Percentiles rank a stretch among this genome's conserved stretches.
phyloP scores from a whole-genome alignment of 2,329 filamentous ascomycete species.

The Cladosporium sp. region DNA sequence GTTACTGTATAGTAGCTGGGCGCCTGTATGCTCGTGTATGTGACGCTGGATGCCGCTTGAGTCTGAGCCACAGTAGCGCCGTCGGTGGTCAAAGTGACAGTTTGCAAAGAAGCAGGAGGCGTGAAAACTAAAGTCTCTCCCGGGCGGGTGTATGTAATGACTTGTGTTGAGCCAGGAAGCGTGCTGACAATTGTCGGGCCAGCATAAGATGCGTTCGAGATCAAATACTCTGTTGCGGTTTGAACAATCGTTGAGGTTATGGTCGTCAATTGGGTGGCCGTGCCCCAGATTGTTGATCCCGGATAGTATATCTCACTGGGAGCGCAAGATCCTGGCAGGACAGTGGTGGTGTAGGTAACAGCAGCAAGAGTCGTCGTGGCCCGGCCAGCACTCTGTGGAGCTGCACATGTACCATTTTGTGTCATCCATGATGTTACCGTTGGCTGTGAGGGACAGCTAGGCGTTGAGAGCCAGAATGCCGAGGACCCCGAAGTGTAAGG shows the following conservation, averaged over 20 bases:
- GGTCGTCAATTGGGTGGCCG: no score
- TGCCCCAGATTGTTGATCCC: background rate
- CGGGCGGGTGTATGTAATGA: background rate
- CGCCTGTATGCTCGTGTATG: background rate
- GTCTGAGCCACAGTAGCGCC: no score
- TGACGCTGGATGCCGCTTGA: background rate
- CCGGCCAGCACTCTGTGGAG: background rate
- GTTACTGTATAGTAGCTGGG: background rate
- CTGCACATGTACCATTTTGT: background rate
- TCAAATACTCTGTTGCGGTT: background rate
- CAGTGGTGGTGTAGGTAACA: background rate
- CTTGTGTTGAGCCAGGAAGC: background rate
- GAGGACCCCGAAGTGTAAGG: background rate
- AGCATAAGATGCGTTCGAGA: background rate
- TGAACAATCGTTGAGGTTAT: no score
- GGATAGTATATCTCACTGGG: background rate
- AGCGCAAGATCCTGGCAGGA: background rate
- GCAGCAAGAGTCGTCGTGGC: background rate
- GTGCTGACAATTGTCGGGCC: background rate
- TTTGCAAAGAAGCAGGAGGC: no score
- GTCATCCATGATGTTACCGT: background rate
- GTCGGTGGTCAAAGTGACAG: no score
- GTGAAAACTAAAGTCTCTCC: background rate
- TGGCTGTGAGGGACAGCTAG: background rate
- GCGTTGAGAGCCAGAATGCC: background rate